These are phyloP conservation scores for Xerocomus minutiporus DNA, from an alignment of 1,284 basidiomycete genomes.

Conservation along the genomic window DNA sequence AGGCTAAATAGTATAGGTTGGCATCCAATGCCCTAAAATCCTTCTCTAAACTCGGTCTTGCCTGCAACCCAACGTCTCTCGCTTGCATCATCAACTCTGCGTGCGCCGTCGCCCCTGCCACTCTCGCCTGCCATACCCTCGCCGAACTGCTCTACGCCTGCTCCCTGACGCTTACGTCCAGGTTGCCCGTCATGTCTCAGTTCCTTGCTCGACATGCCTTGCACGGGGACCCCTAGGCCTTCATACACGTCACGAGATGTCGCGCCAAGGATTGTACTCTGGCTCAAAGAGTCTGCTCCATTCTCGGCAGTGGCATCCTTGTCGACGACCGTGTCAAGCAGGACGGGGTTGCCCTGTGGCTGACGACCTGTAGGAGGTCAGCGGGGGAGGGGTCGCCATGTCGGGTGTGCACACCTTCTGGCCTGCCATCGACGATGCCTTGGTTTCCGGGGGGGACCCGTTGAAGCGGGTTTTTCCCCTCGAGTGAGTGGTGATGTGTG, in stretches of 20 bases:
- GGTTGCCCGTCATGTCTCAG: conserved; percentile 24
- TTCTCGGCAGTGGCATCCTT: conserved; percentile 19
- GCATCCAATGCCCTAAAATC: not conserved
- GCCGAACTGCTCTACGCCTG: conserved; percentile 19
- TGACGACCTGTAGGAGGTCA: not conserved
- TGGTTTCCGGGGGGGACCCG: conserved; percentile 11
- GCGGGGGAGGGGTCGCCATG: not conserved
- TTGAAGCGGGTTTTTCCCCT: not conserved
- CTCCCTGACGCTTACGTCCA: conserved; percentile 21
- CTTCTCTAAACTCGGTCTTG: conserved; percentile 5
- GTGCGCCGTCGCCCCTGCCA: not conserved
- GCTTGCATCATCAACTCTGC: conserved; percentile 2
- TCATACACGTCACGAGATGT: conserved; percentile 28
- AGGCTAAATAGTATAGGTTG: not conserved
- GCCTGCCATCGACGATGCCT: conserved; percentile 25
- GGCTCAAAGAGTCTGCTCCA: not conserved
- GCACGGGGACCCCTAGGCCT: conserved; percentile 20
- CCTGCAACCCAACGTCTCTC: conserved; percentile 6
- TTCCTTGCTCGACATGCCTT: conserved; percentile 31
- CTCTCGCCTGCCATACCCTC: not conserved
- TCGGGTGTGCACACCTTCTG: conserved; percentile 11
- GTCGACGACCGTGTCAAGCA: conserved; percentile 23
- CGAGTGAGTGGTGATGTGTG: conserved; percentile 14
- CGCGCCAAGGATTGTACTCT: conserved; percentile 17
- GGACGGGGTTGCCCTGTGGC: not conserved